Percentiles rank a stretch among this genome's conserved stretches.
Conservation (phyloP, 2,329 filamentous ascomycete genomes). For the Aureobasidium uvarum region DNA sequence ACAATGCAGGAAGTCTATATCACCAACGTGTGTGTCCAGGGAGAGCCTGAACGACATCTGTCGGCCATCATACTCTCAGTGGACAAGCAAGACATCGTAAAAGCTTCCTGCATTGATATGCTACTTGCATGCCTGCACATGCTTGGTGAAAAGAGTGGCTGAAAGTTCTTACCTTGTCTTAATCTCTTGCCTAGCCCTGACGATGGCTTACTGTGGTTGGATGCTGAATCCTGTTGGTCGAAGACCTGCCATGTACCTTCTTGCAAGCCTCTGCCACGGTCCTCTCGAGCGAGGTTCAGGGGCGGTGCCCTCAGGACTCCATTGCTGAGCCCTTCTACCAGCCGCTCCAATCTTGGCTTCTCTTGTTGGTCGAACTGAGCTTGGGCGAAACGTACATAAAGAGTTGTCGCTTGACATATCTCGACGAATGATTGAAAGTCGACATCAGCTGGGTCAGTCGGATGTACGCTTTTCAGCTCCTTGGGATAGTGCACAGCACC, state of each 20-base stretch:
- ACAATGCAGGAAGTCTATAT: background rate
- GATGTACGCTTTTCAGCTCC: background rate
- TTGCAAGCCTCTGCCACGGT: constrained; percentile 16
- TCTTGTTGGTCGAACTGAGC: constrained; percentile 1
- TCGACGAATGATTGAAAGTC: constrained; percentile 2
- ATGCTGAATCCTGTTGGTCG: background rate
- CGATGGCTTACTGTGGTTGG: background rate
- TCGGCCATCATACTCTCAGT: background rate
- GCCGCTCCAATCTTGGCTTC: background rate
- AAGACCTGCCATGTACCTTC: constrained; percentile 24
- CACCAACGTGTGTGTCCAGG: background rate
- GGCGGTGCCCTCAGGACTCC: background rate
- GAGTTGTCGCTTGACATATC: background rate
- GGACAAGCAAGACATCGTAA: background rate
- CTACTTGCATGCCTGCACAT: background rate
- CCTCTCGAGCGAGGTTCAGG: background rate
- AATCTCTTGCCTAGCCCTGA: constrained; percentile 1
- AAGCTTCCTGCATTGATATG: background rate
- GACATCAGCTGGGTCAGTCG: background rate
- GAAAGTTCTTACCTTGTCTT: background rate
- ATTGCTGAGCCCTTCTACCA: background rate
- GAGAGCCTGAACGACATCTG: background rate
- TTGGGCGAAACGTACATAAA: constrained; percentile 7
- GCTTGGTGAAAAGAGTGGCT: background rate
- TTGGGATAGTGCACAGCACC: constrained; percentile 12